Conservation (phyloP, 2,329 filamentous ascomycete species). For the Camillea tinctor region DNA sequence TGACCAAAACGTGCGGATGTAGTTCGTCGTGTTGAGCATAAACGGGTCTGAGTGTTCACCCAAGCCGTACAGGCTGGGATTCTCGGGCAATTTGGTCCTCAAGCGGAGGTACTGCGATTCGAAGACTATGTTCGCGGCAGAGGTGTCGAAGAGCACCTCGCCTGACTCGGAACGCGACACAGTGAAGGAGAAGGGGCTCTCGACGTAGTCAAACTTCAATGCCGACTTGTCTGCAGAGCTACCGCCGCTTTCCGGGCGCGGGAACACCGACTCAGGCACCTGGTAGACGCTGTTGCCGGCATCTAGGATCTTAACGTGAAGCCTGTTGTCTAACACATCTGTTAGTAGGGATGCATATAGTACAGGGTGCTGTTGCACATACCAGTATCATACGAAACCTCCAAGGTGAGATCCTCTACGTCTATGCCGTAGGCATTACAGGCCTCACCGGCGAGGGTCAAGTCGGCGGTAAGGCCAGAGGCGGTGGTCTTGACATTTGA, state of each 20-base stretch:
- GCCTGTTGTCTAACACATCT: slow-evolving; percentile 53
- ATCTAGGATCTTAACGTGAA: slow-evolving; percentile 75
- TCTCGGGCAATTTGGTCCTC: slow-evolving; percentile 65
- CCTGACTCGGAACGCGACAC: slow-evolving; percentile 37
- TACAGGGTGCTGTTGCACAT: slow-evolving; percentile 3
- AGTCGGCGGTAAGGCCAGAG: slow-evolving; percentile 58
- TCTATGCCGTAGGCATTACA: slow-evolving; percentile 72
- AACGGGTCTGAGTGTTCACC: slow-evolving; percentile 76
- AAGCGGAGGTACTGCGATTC: slow-evolving; percentile 76
- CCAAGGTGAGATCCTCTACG: slow-evolving; percentile 58
- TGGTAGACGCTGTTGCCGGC: slow-evolving; percentile 69
- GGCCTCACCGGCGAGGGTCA: slow-evolving; percentile 60
- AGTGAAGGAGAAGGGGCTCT: slow-evolving; percentile 41
- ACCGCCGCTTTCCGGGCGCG: slow-evolving; percentile 47
- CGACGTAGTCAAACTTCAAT: slow-evolving; percentile 35
- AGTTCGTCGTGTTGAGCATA: slow-evolving; percentile 65
- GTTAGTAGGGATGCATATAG: slow-evolving; percentile 8
- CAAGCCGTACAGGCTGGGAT: slow-evolving; percentile 73
- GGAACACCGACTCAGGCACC: slow-evolving; percentile 67
- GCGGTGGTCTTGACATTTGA: slow-evolving; percentile 51
- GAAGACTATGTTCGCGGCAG: slow-evolving; percentile 65
- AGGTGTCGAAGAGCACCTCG: slow-evolving; percentile 67
- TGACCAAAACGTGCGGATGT: slow-evolving; percentile 69
- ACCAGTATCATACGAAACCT: slow-evolving; percentile 63
- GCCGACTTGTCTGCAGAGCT: slow-evolving; percentile 20